Evolutionary conservation across 768 basidiomycete genomes (phyloP).

Genomic region (Leccinum boreale): DNA sequence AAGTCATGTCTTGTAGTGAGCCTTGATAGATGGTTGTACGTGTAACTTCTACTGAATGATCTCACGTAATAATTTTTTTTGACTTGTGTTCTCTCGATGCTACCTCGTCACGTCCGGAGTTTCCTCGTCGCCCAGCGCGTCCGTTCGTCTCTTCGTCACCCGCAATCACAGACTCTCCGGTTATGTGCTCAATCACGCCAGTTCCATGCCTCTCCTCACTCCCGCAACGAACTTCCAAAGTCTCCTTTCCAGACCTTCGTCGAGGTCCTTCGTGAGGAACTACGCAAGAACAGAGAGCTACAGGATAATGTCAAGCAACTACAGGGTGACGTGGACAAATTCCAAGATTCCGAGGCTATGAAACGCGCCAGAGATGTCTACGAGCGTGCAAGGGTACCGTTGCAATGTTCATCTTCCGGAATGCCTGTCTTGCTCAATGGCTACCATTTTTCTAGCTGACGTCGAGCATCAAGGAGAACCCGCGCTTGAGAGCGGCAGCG

Average conservation of each 20-base stretch:
- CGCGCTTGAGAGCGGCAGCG: slow-evolving; percentile 84
- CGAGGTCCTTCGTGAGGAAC: slow-evolving; percentile 87
- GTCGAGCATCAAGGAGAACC: slow-evolving; percentile 95
- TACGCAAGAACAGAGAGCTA: slow-evolving; percentile 89
- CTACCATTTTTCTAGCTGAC: slow-evolving; percentile 59
- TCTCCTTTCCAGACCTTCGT: slow-evolving; percentile 97
- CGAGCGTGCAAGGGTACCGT: slow-evolving; percentile 85
- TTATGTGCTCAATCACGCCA: slow-evolving; percentile 26
- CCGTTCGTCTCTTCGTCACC: slow-evolving; percentile 17
- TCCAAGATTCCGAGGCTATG: slow-evolving; percentile 97
- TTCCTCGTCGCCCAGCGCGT: slow-evolving; percentile 31
- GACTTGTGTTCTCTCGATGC: slow-evolving; percentile 29
- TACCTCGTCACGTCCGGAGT: slow-evolving; percentile 47
- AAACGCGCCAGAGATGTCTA: slow-evolving; percentile 88
- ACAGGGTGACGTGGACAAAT: slow-evolving; percentile 95
- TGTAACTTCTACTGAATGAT: not conserved
- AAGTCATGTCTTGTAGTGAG: too few species aligned
- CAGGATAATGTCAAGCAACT: slow-evolving; percentile 97
- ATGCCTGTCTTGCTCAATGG: slow-evolving; percentile 2
- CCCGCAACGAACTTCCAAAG: slow-evolving; percentile 66
- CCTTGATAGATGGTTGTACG: too few species aligned
- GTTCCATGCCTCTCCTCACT: slow-evolving; percentile 67
- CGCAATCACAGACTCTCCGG: slow-evolving; percentile 24
- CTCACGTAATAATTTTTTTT: slow-evolving; percentile 13
- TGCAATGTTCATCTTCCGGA: not conserved